These are phyloP conservation scores for Fraxinus sp. DNA, from an alignment of 305 asterid species.

Conservation along the genomic window DNA sequence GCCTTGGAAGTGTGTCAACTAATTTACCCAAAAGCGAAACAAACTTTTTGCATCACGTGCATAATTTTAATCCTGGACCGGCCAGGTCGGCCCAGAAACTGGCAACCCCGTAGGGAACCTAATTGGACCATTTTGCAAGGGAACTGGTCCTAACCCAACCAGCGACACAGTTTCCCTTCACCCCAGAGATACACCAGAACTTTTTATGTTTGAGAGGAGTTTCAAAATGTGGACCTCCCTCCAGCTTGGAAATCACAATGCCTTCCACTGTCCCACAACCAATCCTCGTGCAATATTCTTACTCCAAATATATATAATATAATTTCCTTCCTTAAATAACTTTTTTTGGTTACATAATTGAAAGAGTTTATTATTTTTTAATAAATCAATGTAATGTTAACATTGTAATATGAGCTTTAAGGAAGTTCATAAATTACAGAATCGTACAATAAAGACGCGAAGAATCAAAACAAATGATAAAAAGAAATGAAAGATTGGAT, in stretches of 20 bases:
- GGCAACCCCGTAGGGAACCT: background rate
- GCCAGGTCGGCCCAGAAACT: background rate
- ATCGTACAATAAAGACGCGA: background rate
- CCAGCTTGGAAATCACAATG: background rate
- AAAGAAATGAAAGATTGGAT: background rate
- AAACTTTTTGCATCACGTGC: background rate
- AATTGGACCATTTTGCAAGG: background rate
- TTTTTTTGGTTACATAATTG: background rate
- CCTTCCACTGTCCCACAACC: background rate
- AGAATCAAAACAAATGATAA: background rate
- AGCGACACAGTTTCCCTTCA: background rate
- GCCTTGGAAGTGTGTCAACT: constrained; percentile 7
- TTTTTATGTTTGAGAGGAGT: background rate
- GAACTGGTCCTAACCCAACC: background rate
- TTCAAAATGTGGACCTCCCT: background rate
- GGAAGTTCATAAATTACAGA: background rate
- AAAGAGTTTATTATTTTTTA: background rate
- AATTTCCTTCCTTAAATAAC: background rate
- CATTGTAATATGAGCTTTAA: background rate
- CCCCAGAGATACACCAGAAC: background rate
- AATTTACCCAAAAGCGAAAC: background rate
- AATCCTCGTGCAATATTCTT: background rate
- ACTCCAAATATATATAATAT: background rate
- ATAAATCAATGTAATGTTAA: background rate
- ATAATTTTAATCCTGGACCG: background rate